Percentiles rank a stretch among this genome's conserved stretches.
phyloP scores from a whole-genome alignment of 129 eudicot genomes.

The Flaveria bidentis region DNA sequence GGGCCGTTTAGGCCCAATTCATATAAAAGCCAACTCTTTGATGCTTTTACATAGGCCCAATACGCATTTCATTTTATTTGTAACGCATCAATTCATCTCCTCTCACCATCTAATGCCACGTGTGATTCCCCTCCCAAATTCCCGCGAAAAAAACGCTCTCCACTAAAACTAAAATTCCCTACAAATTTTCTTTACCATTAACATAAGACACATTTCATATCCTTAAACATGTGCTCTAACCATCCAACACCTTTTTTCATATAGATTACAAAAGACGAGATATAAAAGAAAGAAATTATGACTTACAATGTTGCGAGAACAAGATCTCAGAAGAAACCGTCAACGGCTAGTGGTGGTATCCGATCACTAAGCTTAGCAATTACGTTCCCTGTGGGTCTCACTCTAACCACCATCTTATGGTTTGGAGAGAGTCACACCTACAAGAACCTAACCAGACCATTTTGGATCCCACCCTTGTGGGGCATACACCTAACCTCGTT shows the following conservation, averaged over 20 bases:
- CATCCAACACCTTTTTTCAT: neutral
- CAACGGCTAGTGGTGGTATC: slow-evolving; percentile 68
- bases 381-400: slow-evolving; percentile 56
- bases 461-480: slow-evolving; percentile 76
- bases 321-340: slow-evolving; percentile 38
- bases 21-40: neutral
- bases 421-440: slow-evolving; percentile 44
- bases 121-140: slow-evolving; percentile 4
- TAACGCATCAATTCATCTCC: neutral
- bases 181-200: slow-evolving; percentile 28
- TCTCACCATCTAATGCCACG: neutral
- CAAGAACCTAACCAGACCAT: slow-evolving; percentile 40
- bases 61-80: neutral
- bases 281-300: slow-evolving; percentile 21
- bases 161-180: slow-evolving; percentile 21
- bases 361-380: slow-evolving; percentile 63
- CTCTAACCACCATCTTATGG: slow-evolving; percentile 42
- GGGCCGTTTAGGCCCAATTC: neutral
- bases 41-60: neutral
- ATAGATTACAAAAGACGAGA: neutral
- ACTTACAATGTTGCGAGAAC: slow-evolving; percentile 13
- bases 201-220: neutral
- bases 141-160: slow-evolving; percentile 6
- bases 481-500: slow-evolving; percentile 57
- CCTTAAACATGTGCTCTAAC: slow-evolving; percentile 5